phyloP scores from a whole-genome alignment of 2,329 filamentous ascomycete genomes.

The Colletotrichum simmondsii region DNA sequence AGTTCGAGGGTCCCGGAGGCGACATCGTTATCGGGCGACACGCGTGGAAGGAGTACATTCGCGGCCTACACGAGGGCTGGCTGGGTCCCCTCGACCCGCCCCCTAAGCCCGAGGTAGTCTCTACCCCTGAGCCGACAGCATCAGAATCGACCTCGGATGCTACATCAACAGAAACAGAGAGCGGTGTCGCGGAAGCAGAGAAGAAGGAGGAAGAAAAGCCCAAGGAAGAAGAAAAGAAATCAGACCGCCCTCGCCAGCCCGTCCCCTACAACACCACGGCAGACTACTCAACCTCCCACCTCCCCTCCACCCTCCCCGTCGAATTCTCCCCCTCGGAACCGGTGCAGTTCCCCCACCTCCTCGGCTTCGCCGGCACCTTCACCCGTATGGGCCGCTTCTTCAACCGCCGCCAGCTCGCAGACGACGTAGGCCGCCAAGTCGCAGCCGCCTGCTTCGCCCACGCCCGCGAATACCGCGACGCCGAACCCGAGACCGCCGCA shows the following conservation, averaged over 20 bases:
- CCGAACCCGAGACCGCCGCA: slow-evolving; percentile 32
- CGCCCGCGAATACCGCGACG: slow-evolving; percentile 60
- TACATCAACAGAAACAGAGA: slow-evolving; percentile 39
- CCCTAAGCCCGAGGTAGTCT: slow-evolving; percentile 44
- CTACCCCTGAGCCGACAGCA: slow-evolving; percentile 36
- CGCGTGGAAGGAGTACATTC: slow-evolving; percentile 97
- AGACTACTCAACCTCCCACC: slow-evolving; percentile 74
- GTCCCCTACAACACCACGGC: slow-evolving; percentile 78
- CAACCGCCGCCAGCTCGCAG: slow-evolving; percentile 85
- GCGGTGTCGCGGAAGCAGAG: slow-evolving; percentile 14
- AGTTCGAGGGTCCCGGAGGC: slow-evolving; percentile 80
- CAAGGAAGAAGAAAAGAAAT: slow-evolving; percentile 62
- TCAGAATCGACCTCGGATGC: slow-evolving; percentile 30
- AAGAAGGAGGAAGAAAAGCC: slow-evolving; percentile 49
- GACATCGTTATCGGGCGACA: slow-evolving; percentile 92
- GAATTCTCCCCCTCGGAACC: slow-evolving; percentile 79
- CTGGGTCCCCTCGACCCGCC: slow-evolving; percentile 83
- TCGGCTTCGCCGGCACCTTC: slow-evolving; percentile 92
- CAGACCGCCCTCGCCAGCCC: slow-evolving; percentile 70
- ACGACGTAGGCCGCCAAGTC: slow-evolving; percentile 87
- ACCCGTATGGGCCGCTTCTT: slow-evolving; percentile 89
- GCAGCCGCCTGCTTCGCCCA: slow-evolving; percentile 82
- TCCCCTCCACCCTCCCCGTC: slow-evolving; percentile 74
- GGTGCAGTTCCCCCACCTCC: slow-evolving; percentile 86
- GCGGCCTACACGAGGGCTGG: slow-evolving; percentile 96